Evolutionary conservation across 257 asterid species (phyloP).

Genomic region (Knoxia roxburghii): DNA sequence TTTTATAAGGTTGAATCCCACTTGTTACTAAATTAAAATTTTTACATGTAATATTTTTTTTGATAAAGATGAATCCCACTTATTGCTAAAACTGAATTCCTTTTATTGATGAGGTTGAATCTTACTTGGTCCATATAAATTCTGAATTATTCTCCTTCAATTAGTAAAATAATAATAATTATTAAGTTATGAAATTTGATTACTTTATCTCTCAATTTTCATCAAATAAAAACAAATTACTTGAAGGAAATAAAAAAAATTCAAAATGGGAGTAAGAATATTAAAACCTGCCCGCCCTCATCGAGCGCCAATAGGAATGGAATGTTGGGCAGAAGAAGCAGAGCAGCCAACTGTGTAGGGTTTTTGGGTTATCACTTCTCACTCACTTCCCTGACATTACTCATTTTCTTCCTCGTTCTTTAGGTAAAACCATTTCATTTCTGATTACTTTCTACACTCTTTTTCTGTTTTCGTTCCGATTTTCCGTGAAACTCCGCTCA

Average conservation of each 20-base stretch:
- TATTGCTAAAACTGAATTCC: no score
- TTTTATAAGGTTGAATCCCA: no score
- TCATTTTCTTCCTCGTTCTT: not conserved
- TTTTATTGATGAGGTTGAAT: no score
- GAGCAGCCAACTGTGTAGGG: conserved; percentile 19
- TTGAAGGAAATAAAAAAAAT: not conserved
- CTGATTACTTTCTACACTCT: not conserved
- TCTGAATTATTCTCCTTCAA: no score
- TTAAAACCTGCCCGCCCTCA: conserved; percentile 15
- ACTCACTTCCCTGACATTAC: not conserved
- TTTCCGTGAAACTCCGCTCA: not conserved
- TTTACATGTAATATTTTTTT: no score
- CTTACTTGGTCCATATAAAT: no score
- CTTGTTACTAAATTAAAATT: no score
- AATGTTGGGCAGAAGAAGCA: conserved; percentile 1
- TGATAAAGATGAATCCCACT: no score
- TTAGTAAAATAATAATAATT: no score
- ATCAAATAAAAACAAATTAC: not conserved
- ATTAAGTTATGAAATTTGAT: no score
- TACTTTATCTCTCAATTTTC: no score
- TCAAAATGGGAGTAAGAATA: not conserved
- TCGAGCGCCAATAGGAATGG: conserved; percentile 1
- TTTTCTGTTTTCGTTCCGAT: not conserved
- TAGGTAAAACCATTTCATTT: conserved; percentile 1
- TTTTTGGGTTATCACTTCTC: conserved; percentile 13